Evolutionary conservation across 345 rosid species (phyloP).

Genomic region (Litchi chinensis): DNA sequence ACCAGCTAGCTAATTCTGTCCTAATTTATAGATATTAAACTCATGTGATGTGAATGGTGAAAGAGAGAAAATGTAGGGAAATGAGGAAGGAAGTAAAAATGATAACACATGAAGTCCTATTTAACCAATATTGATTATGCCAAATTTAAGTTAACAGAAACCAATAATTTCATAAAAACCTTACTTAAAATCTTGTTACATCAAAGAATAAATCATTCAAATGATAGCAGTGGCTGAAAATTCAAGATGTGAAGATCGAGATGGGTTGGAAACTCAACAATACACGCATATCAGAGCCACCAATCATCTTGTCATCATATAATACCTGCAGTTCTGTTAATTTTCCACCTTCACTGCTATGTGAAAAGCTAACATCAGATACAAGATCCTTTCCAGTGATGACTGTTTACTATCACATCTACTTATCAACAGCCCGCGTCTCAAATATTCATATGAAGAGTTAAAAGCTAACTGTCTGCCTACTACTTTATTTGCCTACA

Average conservation of each 20-base stretch:
- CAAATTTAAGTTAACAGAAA: neutral
- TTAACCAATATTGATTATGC: neutral
- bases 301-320: neutral
- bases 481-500: neutral
- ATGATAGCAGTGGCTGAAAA: neutral
- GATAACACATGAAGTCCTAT: neutral
- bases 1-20: neutral
- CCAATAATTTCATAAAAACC: neutral
- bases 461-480: neutral
- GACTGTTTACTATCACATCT: neutral
- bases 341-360: neutral
- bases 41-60: neutral
- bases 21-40: neutral
- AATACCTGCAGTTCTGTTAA: neutral
- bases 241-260: neutral
- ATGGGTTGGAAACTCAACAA: conserved; percentile 10
- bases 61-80: neutral
- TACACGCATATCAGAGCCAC: neutral
- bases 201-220: neutral
- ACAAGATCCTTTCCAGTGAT: neutral
- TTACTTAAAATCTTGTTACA: neutral
- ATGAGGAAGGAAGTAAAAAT: neutral
- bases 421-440: neutral
- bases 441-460: neutral
- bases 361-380: neutral